Base-by-base conservation (phyloP, 495 filamentous ascomycete genomes). In the Neurospora sp. region DNA sequence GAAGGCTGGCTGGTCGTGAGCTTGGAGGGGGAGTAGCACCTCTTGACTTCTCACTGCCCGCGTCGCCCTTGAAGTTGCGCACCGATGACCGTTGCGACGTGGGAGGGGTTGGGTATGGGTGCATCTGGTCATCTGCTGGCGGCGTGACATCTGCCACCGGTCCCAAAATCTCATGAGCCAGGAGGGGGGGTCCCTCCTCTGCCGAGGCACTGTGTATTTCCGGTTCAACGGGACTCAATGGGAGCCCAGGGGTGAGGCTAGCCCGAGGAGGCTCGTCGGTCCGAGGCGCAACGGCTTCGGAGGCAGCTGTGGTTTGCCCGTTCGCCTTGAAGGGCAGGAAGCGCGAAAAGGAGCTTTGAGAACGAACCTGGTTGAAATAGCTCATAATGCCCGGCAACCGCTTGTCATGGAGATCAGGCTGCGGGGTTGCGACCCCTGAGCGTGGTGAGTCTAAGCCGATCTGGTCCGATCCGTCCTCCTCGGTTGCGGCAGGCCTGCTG, bases 301-400 rank as follows among this genome's bases (percentile, higher is more conserved):
- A 77, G 74, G 77, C 73, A 79, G 82, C 77, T 74, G 81, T 81
- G 75, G 76, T 72, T 78, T 82, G 75, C 78, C 80, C 82, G 76
- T 76, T 80, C 69, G 75, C 76, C 72, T 74, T 81, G 76, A 82
- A 83, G 73, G 79, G 78, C 74, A 78, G 78, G 76, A 75, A 78
- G 77, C 80, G 78, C 73, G 78, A 79, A 82, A 83, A 77, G 85
- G 84, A 83, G 80, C 81, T 85, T 84, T 35, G 54, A 16, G 82
- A 87, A 97, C 94, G 88, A 95, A 98, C 94, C 94, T 98, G 94
- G 85, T 92, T 92, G 88, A 96, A 97, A 87, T 93, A 97, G 86
- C 90, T 94, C 87, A 93, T 90, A 82, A 97, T 93, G 78, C 93
- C 92, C 66, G 94, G 94, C 78, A 94, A 85, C 80, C 94, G 91